Percentiles rank a stretch among this genome's conserved stretches.
These are phyloP conservation scores for Phytophthora fragariae DNA, from an alignment of 352 stramenopile species.

Conservation along the genomic window DNA sequence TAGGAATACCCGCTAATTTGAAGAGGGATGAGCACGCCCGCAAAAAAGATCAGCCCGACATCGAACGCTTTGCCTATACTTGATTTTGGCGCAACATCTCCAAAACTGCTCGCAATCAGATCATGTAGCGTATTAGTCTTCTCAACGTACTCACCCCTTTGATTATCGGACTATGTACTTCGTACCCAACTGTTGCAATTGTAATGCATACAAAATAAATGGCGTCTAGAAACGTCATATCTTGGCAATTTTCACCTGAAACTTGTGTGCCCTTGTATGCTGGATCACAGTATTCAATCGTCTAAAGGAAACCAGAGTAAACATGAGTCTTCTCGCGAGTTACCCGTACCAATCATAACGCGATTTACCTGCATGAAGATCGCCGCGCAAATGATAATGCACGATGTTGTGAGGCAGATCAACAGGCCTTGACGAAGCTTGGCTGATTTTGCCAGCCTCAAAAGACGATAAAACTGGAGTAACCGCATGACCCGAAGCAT, in stretches of 20 bases:
- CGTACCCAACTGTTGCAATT: constrained; percentile 82
- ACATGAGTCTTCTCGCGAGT: neutral
- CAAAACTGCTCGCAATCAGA: constrained; percentile 49
- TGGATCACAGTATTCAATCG: constrained; percentile 70
- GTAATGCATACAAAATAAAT: constrained; percentile 90
- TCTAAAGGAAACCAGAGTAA: constrained; percentile 31
- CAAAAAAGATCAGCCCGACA: constrained; percentile 79
- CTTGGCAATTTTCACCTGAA: constrained; percentile 55
- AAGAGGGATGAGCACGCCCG: constrained; percentile 69
- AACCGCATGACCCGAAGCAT: constrained; percentile 69
- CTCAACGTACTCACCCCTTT: neutral
- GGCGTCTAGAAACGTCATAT: constrained; percentile 77
- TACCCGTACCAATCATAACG: neutral
- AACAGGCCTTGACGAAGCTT: constrained; percentile 62
- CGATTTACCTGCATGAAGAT: constrained; percentile 61
- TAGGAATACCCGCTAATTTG: constrained; percentile 76
- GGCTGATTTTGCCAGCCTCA: constrained; percentile 62
- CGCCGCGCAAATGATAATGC: constrained; percentile 71
- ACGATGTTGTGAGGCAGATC: constrained; percentile 61
- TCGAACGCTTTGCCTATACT: constrained; percentile 70
- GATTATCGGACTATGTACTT: neutral
- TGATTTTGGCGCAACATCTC: constrained; percentile 74
- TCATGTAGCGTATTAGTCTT: neutral
- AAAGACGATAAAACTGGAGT: constrained; percentile 70
- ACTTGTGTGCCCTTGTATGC: constrained; percentile 23